These are phyloP conservation scores for Carallia brachiata DNA, from an alignment of 345 rosid genomes.

Conservation along the genomic window DNA sequence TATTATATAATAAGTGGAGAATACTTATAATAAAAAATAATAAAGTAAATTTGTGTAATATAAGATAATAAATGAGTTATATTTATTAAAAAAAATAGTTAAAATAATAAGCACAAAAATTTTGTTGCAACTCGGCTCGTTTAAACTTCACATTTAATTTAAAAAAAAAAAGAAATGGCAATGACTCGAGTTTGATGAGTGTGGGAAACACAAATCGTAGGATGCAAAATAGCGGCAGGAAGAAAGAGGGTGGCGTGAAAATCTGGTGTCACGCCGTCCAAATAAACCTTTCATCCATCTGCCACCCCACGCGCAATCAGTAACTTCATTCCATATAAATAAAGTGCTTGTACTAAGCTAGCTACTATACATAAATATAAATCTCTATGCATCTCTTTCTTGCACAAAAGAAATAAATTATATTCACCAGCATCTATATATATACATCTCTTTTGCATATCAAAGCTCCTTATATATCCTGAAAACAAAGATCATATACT, in stretches of 20 bases:
- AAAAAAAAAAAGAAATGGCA: not conserved
- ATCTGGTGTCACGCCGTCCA: conserved; percentile 84
- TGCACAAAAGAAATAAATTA: not conserved
- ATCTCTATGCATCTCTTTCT: not conserved
- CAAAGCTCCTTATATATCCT: not conserved
- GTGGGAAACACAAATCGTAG: conserved; percentile 33
- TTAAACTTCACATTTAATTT: not conserved
- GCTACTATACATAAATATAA: not conserved
- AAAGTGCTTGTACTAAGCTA: conserved; percentile 16
- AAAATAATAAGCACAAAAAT: too few relatives aligned
- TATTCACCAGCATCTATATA: not conserved
- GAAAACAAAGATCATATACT: conserved; percentile 16
- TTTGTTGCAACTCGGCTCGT: too few relatives aligned
- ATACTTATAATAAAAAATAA: too few relatives aligned
- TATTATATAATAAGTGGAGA: too few relatives aligned
- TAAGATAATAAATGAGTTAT: too few relatives aligned
- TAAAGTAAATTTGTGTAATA: too few relatives aligned
- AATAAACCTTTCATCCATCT: conserved; percentile 54
- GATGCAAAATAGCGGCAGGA: conserved; percentile 56
- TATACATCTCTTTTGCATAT: conserved; percentile 5
- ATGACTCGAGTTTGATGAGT: not conserved
- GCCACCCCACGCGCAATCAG: conserved; percentile 98
- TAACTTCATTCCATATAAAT: conserved; percentile 12
- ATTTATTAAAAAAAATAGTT: too few relatives aligned
- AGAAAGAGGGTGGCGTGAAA: conserved; percentile 62